Base-by-base conservation (phyloP, 1,284 basidiomycete species). In the Microbotryum saponariae region DNA sequence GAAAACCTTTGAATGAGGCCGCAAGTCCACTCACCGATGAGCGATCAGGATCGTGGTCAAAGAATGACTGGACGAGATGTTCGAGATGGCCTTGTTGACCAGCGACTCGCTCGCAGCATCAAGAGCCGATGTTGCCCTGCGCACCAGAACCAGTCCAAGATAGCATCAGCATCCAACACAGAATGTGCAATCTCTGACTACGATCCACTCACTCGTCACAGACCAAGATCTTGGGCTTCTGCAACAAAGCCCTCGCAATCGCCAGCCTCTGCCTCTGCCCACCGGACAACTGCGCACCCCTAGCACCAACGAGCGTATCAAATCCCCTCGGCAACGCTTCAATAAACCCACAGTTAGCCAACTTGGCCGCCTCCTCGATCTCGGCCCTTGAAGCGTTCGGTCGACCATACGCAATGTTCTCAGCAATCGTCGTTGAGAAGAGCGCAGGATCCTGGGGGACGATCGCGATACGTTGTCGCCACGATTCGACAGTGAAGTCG, bases 321-420 rank as follows among this genome's bases (percentile, higher is more conserved):
- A 88, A 86, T 0, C 86, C 90, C 60, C 89, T 80, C 14, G 93
- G 91, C 79, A 98, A 83, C 3, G 85, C 84, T 83, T 89, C 88
- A 49, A 98, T 86, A 73, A 97, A 98, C 33, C 70, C 64, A 75
- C 94, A 97, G 72, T 97, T 96, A 4, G 94, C 93, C 65, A 88
- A 82, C 14, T 85, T 79, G 0, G 93, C 93, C 0, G 92, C 94
- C 25, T 84, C 79, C 74, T 93, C 89, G 45, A 98, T 89, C 61
- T 96, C 82, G 64, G 85, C 84, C 31, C 87, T 81, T 0, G 89
- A 88, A 0, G 85, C 89, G 20, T 80, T 75, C 5, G 82, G 79
- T 45, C 85, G 81, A 3, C 94, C 93, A 73, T 91, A 97, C 0
- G 90, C 88, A 65, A 97, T 70, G 59, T 72, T 72, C 52, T 71